Percentiles rank a stretch among this genome's conserved stretches.
Conservation (phyloP, 108 stramenopile species). For the Skeletonema potamos region DNA sequence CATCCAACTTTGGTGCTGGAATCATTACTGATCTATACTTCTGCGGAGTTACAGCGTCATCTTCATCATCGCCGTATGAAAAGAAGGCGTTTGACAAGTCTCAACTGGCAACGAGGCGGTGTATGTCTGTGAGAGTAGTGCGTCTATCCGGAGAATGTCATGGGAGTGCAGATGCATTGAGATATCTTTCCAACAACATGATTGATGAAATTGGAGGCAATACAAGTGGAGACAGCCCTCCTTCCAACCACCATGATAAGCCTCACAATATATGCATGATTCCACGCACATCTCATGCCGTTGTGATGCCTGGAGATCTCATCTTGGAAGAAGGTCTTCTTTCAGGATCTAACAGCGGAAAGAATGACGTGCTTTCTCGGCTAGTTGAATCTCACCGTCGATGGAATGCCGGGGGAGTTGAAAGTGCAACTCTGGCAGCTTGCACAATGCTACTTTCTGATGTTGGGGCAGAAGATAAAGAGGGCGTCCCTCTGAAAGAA, state of each 20-base stretch:
- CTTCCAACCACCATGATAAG: neutral
- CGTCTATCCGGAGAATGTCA: slow-evolving; percentile 53
- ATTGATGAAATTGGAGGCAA: slow-evolving; percentile 10
- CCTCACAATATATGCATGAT: too few relatives aligned
- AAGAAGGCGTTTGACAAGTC: neutral
- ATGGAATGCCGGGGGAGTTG: slow-evolving; percentile 14
- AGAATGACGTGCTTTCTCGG: slow-evolving; percentile 16
- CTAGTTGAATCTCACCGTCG: slow-evolving; percentile 45
- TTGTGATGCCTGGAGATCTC: slow-evolving; percentile 77
- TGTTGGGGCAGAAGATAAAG: slow-evolving; percentile 80
- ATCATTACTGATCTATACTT: neutral
- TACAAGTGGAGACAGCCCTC: neutral
- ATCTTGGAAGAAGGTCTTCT: slow-evolving; percentile 42
- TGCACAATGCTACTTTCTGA: slow-evolving; percentile 71
- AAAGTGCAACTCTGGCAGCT: slow-evolving; percentile 16
- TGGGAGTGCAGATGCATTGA: slow-evolving; percentile 75
- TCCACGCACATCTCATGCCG: slow-evolving; percentile 44
- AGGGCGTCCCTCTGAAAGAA: slow-evolving; percentile 79
- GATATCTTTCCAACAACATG: slow-evolving; percentile 51
- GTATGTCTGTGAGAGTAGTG: slow-evolving; percentile 44
- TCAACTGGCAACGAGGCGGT: neutral
- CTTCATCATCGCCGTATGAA: neutral
- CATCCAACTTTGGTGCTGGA: neutral
- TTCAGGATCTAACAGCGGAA: neutral
- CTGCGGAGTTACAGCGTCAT: neutral